Evolutionary conservation across 2,329 filamentous ascomycete genomes (phyloP), one percentile per base, ranked within the genome.

Genomic region (Botrytis hyacinthi): DNA sequence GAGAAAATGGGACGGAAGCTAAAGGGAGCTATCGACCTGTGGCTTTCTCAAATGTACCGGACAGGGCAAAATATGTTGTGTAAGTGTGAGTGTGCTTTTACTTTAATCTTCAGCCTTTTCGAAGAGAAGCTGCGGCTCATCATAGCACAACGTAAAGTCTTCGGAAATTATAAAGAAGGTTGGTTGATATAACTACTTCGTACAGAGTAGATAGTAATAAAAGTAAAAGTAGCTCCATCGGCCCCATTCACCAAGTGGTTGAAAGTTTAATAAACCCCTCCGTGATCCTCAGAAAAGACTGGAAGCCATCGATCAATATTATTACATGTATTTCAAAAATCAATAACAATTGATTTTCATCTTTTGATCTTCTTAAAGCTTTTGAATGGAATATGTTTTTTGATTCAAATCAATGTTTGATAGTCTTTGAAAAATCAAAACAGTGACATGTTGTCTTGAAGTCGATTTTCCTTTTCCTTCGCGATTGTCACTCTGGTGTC

Each of bases 131-230:
- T 62, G 68, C 42, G 68, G 57, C 68, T 63, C 54, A 48, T 57
- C n/a, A 29, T 46, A 8, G 57, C 54, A 63, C 51, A 32, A 20
- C 12, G 42, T 63, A 63, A 37, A 63, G 3, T 63, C 32, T 51
- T 22, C 9, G 18, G n/a, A 63, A 63, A 40, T 62, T 63, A 18
- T 51, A 42, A 16, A 8, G n/a, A 29, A 40, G 40, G 57, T 51
- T 51, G 42, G 69, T 71, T 48, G 57, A 71, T 63, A 65, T 61
- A n/a, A n/a, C n/a, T n/a, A 40, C n/a, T 51, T 40, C 40, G 44
- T 65, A 57, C 51, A 57, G 51, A 29, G 51, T 18, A 18, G 26
- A 57, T n/a, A 6, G 12, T 54, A n/a, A n/a, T 54, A 3, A 54
- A 54, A n/a, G 26, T 54, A 54, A 26, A 54, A 26, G 26, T 16